These are phyloP conservation scores for Hymenoscyphus albidus DNA, from an alignment of 2,329 filamentous ascomycete species.

Conservation along the genomic window DNA sequence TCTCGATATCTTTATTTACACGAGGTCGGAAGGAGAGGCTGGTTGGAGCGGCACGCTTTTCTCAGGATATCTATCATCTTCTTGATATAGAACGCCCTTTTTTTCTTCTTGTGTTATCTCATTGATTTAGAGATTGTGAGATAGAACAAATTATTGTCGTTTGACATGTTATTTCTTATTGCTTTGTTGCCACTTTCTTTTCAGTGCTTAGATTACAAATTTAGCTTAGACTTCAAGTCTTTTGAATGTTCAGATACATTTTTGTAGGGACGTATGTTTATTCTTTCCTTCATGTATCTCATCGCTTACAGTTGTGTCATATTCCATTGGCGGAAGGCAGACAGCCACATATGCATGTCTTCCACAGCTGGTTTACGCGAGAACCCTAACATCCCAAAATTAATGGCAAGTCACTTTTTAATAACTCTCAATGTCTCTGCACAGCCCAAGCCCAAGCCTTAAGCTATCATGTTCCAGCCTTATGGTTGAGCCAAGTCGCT, in stretches of 20 bases:
- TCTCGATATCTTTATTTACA: neutral
- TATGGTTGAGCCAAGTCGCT: constrained; percentile 3
- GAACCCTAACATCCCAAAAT: neutral
- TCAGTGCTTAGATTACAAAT: neutral
- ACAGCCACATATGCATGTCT: neutral
- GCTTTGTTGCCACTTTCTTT: neutral
- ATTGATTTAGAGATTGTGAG: neutral
- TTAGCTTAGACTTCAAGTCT: neutral
- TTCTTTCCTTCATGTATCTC: neutral
- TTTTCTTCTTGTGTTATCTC: neutral
- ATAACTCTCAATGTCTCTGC: neutral
- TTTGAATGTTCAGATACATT: neutral
- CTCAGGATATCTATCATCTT: neutral
- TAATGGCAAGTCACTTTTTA: neutral
- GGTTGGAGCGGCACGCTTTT: neutral
- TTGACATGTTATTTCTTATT: neutral
- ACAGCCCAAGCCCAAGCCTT: neutral
- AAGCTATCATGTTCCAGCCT: constrained; percentile 4
- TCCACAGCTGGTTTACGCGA: neutral
- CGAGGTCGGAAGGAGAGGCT: neutral
- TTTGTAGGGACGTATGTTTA: neutral
- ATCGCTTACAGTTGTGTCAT: neutral
- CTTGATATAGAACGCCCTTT: neutral
- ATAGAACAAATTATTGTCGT: neutral
- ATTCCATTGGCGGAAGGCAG: neutral